Base-by-base conservation (phyloP, 208 protist species). In the Acanthamoeba triangularis region DNA sequence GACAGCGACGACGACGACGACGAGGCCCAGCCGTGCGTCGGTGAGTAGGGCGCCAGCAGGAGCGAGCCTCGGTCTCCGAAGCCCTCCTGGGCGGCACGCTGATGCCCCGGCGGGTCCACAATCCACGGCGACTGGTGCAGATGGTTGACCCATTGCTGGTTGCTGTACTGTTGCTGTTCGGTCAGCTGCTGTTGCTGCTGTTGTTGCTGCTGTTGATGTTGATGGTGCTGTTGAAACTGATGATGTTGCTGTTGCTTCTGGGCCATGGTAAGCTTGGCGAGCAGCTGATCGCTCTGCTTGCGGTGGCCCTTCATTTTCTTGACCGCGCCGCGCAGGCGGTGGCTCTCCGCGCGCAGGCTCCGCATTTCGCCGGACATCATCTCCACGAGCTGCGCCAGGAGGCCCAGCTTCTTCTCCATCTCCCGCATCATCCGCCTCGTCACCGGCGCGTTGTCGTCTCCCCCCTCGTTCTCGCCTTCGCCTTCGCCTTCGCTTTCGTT, bases 341-440 rank as follows among this genome's bases (percentile, higher is more conserved):
- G 20, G 30, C 63, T 87, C 47, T 87, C 78, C 10, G 23, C 4
- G 11, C 78, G 78, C 49, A 87, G 25, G 78, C 18, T 25, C 28
- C 30, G 18, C n/a, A 87, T 63, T 47, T 87, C 78, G 49, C 4
- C 23, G 11, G 78, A 87, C 47, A 87, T 54, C 78, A 87, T 87
- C 52, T 61, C 78, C 47, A 87, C 78, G 3, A 87, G 41, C 28
- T 87, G 23, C 4, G 78, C 33, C 28, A 87, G 78, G n/a, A 61
- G 47, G 52, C 78, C 23, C n/a, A 87, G 18, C 47, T 87, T 87
- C 78, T 87, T 87, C 78, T 87, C 78, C 49, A 87, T 41, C 49
- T 87, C 37, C 13, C 37, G 8, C 41, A 80, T 80, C 72, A 47
- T 49, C 18, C 6, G 13, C n/a, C 63, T 25, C 8, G 63, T 69